Evolutionary conservation across 306 rosid species (phyloP).

Genomic region (Dryas drummondii): DNA sequence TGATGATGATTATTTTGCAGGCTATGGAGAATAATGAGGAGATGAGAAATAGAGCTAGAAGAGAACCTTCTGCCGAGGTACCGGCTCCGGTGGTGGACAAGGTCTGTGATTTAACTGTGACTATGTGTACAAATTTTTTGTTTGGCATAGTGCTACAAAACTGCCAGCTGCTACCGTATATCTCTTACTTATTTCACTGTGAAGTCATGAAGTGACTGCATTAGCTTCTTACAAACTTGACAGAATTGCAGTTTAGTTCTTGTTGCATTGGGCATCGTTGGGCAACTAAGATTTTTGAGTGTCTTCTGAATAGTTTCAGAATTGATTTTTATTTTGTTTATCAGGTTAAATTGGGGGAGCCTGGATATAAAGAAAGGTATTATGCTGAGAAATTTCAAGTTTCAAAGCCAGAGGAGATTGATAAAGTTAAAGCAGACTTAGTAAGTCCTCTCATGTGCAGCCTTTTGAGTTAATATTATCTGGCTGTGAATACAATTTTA

Average conservation of each 20-base stretch:
- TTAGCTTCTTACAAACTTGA: neutral
- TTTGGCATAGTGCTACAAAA: neutral
- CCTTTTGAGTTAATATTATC: conserved; percentile 7
- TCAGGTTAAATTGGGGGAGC: conserved; percentile 92
- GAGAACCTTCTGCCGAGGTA: conserved; percentile 59
- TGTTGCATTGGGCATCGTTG: neutral
- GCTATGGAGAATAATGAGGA: conserved; percentile 75
- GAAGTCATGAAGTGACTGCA: neutral
- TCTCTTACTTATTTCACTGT: neutral
- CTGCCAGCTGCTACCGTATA: neutral
- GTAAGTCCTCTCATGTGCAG: conserved; percentile 34
- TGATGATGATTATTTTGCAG: conserved; percentile 44
- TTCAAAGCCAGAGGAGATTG: conserved; percentile 56
- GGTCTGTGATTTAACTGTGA: conserved; percentile 42
- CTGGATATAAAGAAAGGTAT: conserved; percentile 95
- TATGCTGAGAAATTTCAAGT: conserved; percentile 84
- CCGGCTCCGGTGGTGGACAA: conserved; percentile 56
- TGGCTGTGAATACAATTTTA: neutral
- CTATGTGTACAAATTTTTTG: conserved; percentile 7
- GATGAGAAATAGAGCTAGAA: conserved; percentile 68
- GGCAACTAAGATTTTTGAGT: neutral
- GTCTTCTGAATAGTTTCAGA: neutral
- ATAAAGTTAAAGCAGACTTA: conserved; percentile 51
- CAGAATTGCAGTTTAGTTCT: neutral
- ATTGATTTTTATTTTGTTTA: conserved; percentile 12